Evolutionary conservation across 108 stramenopile species (phyloP), one percentile per base, ranked within the genome.

Genomic region (Cyclotella distinguenda): DNA sequence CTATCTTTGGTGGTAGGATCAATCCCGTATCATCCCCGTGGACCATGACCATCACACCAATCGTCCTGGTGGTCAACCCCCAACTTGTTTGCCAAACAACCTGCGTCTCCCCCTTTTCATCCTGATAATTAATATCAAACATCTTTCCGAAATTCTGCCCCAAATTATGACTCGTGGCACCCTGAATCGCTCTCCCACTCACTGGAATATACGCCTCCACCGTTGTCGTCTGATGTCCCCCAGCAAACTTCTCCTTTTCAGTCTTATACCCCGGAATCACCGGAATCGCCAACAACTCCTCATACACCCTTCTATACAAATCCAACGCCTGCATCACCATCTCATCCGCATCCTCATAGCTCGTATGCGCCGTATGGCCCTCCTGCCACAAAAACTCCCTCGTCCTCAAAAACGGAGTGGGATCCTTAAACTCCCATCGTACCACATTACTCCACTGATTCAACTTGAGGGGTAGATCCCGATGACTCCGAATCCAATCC

Each of bases 361-460:
- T 86, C 12, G 96, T 86, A 82, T 98, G 97, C 21, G 99, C 99
- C 34, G 99, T 98, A 86, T 99, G 99, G 15, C 99, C 99, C 79
- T 99, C 98, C 76, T 99, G 98, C 99, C 99, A 99, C 42, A 99
- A 79, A 71, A 99, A 99, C 80, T 99, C 98, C 38, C 97, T 81
- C 21, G 94, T 90, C 46, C 99, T 80, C 30, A 99, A 78, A 56
- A 99, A 99, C 0, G 99, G 99, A 15, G 98, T 99, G 18, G 99
- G 96, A 73, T 97, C 79, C 79, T 99, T 99, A 74, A 99, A 98
- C 74, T 99, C 99, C 99, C 99, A 99, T 50, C 99, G 82, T 6
- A 99, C 97, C 21, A 99, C 99, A 64, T 97, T 98, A 56, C 89
- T 86, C 99, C 99, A 99, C 78, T 99, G 99, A 77, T 99, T 99